phyloP scores from a whole-genome alignment of 768 basidiomycete genomes.

The Cubamyces lactineus region DNA sequence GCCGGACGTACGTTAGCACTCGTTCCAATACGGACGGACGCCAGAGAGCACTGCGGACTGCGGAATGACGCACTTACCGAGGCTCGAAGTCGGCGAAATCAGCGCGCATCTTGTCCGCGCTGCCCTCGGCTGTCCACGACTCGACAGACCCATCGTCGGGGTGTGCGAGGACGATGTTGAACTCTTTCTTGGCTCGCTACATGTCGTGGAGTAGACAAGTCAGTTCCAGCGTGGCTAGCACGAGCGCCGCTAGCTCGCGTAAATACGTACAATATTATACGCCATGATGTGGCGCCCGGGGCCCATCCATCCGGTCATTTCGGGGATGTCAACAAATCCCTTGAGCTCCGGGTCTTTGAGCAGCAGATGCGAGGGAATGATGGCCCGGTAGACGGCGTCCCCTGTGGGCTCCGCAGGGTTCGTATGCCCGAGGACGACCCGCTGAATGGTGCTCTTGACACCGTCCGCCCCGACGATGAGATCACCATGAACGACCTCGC shows the following conservation, averaged over 20 bases:
- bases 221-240: too few relatives aligned
- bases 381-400: slow-evolving; percentile 64
- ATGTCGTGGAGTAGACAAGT: neutral
- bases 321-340: slow-evolving; percentile 50
- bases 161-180: slow-evolving; percentile 42
- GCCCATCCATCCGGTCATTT: slow-evolving; percentile 65
- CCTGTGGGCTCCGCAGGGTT: slow-evolving; percentile 55
- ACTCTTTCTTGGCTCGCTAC: slow-evolving; percentile 40
- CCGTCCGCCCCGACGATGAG: slow-evolving; percentile 45
- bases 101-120: slow-evolving; percentile 45
- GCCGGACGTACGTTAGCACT: neutral
- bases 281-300: slow-evolving; percentile 50
- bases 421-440: slow-evolving; percentile 51
- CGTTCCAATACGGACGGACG: too few relatives aligned
- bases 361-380: slow-evolving; percentile 49
- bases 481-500: slow-evolving; percentile 42
- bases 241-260: too few relatives aligned
- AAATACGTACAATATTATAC: slow-evolving; percentile 47
- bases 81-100: slow-evolving; percentile 48
- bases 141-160: slow-evolving; percentile 45
- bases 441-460: slow-evolving; percentile 53
- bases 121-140: slow-evolving; percentile 47
- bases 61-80: slow-evolving; percentile 30
- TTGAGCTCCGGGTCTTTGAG: slow-evolving; percentile 55
- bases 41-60: too few relatives aligned